Conservation (phyloP, 495 filamentous ascomycete genomes). For the Durotheca rogersii region DNA sequence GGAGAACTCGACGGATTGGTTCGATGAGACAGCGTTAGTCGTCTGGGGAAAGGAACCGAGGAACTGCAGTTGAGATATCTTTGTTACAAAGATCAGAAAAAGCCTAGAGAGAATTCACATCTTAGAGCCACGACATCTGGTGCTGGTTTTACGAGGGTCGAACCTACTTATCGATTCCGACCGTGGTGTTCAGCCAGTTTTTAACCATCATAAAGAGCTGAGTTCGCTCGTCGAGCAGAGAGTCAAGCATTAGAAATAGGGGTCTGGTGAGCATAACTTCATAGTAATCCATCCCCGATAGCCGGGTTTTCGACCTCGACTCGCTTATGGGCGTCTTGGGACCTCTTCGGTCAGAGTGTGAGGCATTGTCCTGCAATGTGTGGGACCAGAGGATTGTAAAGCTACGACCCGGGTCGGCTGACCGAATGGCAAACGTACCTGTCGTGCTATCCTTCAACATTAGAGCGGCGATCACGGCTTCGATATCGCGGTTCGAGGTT, state of each 20-base stretch:
- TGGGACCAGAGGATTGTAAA: conserved; percentile 80
- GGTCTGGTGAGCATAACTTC: conserved; percentile 78
- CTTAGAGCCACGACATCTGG: conserved; percentile 2
- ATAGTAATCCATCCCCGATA: conserved; percentile 54
- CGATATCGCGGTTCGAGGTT: conserved; percentile 59
- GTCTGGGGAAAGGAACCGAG: conserved; percentile 45
- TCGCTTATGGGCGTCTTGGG: conserved; percentile 55
- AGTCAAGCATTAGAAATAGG: conserved; percentile 78
- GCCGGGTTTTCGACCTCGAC: conserved; percentile 45
- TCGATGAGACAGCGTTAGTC: conserved; percentile 30
- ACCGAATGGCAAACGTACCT: conserved; percentile 53
- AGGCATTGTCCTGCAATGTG: conserved; percentile 63
- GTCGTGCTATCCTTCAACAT: conserved; percentile 59
- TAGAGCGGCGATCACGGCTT: conserved; percentile 75
- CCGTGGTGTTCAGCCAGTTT: conserved; percentile 77
- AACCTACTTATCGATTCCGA: conserved; percentile 63
- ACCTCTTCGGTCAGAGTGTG: conserved; percentile 45
- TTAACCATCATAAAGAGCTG: conserved; percentile 74
- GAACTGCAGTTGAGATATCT: conserved; percentile 55
- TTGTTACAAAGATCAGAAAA: conserved; percentile 56
- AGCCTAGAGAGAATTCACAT: conserved; percentile 43
- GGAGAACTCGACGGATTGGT: conserved; percentile 31
- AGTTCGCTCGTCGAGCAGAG: conserved; percentile 68
- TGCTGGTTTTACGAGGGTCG: neutral
- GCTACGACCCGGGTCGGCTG: conserved; percentile 59